Evolutionary conservation across 2,329 filamentous ascomycete species (phyloP).

Genomic region (Nemania sp.): DNA sequence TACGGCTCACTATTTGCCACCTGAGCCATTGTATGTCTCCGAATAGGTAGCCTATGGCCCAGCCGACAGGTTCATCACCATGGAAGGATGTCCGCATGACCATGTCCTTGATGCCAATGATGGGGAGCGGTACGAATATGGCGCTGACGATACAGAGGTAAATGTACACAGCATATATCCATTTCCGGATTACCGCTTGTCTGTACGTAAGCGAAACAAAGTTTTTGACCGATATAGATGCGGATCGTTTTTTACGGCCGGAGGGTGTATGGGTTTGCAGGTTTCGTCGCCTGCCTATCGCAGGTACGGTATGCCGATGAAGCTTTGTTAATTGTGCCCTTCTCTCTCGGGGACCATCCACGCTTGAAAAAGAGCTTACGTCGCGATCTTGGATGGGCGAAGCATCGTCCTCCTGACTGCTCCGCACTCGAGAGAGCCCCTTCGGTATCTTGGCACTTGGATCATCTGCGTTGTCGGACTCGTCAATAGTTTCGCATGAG

Average conservation of each 20-base stretch:
- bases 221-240: conserved; percentile 66
- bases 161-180: conserved; percentile 79
- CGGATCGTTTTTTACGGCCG: conserved; percentile 66
- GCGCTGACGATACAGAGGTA: conserved; percentile 69
- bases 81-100: conserved; percentile 68
- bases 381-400: conserved; percentile 12
- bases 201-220: conserved; percentile 79
- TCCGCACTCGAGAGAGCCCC: conserved; percentile 27
- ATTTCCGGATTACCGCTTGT: conserved; percentile 77
- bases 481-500: conserved; percentile 40
- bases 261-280: conserved; percentile 60
- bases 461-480: conserved; percentile 35
- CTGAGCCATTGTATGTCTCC: conserved; percentile 76
- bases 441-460: conserved; percentile 11
- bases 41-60: conserved; percentile 88
- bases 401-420: conserved; percentile 23
- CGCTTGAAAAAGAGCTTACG: conserved; percentile 1
- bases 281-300: conserved; percentile 42
- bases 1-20: conserved; percentile 68
- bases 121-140: conserved; percentile 56
- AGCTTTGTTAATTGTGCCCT: conserved; percentile 22
- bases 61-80: conserved; percentile 82
- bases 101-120: conserved; percentile 68
- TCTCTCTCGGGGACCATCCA: conserved; percentile 16
- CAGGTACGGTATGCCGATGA: conserved; percentile 58